These are phyloP conservation scores for Geotrichum restrictum DNA, from an alignment of 1,139 yeast genomes.

Conservation along the genomic window DNA sequence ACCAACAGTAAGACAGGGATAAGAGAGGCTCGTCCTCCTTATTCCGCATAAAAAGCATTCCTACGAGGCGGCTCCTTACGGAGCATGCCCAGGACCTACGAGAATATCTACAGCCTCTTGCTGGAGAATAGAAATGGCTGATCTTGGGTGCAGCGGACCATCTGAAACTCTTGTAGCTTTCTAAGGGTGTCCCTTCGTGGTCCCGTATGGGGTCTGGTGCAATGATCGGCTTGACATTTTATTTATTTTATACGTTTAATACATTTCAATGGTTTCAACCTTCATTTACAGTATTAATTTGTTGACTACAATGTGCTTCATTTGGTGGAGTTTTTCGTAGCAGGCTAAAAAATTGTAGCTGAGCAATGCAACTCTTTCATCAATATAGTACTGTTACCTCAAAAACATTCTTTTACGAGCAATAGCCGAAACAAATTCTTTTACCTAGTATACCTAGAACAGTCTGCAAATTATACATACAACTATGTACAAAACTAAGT, in stretches of 20 bases:
- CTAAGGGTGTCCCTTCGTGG: constrained; percentile 43
- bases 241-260: background rate
- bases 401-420: too few species aligned
- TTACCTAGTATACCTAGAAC: background rate
- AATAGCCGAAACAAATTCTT: too few species aligned
- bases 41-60: constrained; percentile 34
- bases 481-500: constrained; percentile 18
- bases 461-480: constrained; percentile 1
- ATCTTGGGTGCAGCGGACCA: constrained; percentile 45
- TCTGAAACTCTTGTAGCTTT: constrained; percentile 26
- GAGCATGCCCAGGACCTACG: constrained; percentile 41
- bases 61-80: constrained; percentile 41
- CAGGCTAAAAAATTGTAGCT: too few species aligned
- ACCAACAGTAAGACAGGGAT: constrained; percentile 30
- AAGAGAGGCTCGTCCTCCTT: constrained; percentile 24
- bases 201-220: constrained; percentile 43
- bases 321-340: too few species aligned
- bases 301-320: too few species aligned
- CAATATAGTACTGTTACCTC: too few species aligned
- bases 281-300: too few species aligned
- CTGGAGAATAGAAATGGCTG: constrained; percentile 36
- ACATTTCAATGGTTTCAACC: background rate
- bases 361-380: too few species aligned
- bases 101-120: constrained; percentile 32
- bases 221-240: constrained; percentile 40